A percentile compares a stretch with the other conserved stretches of the same genome.
Evolutionary conservation across 306 rosid species (phyloP).

Genomic region (Acacia acuminata): DNA sequence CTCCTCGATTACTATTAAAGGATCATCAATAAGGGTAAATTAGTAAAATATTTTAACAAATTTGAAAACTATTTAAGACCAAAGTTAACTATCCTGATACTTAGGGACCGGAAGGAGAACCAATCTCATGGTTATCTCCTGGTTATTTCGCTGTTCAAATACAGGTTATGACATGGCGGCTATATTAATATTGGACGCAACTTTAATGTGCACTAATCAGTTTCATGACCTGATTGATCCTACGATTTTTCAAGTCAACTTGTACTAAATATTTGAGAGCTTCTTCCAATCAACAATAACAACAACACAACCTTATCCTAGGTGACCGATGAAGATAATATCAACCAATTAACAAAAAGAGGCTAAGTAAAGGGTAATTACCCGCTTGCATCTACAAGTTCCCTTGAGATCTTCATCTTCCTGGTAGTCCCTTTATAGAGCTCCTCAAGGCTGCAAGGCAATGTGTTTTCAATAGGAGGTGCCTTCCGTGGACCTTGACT

Average conservation of each 20-base stretch:
- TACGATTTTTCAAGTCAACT: neutral
- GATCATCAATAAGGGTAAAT: too few species aligned
- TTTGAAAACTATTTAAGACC: too few species aligned
- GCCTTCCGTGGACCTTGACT: constrained; percentile 74
- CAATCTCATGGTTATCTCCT: too few species aligned
- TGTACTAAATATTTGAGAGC: neutral
- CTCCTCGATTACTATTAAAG: too few species aligned
- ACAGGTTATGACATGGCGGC: neutral
- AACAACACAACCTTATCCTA: too few species aligned
- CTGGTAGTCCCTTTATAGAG: constrained; percentile 80
- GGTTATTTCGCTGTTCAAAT: too few species aligned
- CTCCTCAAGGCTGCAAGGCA: constrained; percentile 83
- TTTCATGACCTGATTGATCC: neutral
- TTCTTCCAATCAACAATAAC: neutral
- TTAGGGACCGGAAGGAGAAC: too few species aligned
- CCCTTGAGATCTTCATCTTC: constrained; percentile 85
- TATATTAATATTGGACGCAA: neutral
- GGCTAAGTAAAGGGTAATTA: constrained; percentile 39
- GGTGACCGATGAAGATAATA: neutral
- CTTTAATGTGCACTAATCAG: neutral
- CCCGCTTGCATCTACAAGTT: constrained; percentile 85
- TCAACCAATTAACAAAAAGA: constrained; percentile 10
- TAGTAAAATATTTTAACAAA: too few species aligned
- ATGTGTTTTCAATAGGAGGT: constrained; percentile 55
- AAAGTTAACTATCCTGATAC: too few species aligned